Evolutionary conservation across 1,284 basidiomycete species (phyloP).

Genomic region (Leccinum pachyderme): DNA sequence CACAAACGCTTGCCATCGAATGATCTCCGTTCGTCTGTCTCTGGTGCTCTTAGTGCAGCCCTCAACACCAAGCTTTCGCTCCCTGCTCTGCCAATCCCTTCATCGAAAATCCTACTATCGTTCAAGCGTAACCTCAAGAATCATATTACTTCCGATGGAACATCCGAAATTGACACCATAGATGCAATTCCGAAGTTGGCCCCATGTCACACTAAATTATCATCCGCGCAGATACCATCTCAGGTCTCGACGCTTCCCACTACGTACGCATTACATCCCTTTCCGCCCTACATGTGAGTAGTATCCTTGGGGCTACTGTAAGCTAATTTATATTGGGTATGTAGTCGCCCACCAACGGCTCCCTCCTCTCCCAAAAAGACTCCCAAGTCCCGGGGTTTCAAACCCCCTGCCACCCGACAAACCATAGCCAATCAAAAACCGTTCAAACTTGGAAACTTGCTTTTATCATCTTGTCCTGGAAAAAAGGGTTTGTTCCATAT

Average conservation of each 20-base stretch:
- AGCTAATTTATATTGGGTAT: not conserved
- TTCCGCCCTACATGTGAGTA: slow-evolving; percentile 20
- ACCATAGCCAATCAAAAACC: slow-evolving; percentile 6
- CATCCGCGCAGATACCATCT: not conserved
- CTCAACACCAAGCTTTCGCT: slow-evolving; percentile 39
- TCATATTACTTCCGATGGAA: not conserved
- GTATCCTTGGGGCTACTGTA: not conserved
- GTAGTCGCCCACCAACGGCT: slow-evolving; percentile 20
- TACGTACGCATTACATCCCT: slow-evolving; percentile 19
- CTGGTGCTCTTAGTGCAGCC: slow-evolving; percentile 45
- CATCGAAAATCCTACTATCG: slow-evolving; percentile 22
- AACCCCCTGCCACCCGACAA: slow-evolving; percentile 5
- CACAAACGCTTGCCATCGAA: slow-evolving; percentile 25
- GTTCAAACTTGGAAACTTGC: slow-evolving; percentile 77
- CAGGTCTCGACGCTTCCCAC: slow-evolving; percentile 9
- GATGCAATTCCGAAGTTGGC: not conserved
- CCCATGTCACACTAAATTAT: slow-evolving; percentile 1
- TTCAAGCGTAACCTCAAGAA: slow-evolving; percentile 24
- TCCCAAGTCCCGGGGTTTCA: slow-evolving; percentile 14
- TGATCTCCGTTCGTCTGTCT: slow-evolving; percentile 35
- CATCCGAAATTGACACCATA: not conserved
- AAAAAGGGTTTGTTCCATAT: slow-evolving; percentile 68
- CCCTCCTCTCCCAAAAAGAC: slow-evolving; percentile 19
- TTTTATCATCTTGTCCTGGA: slow-evolving; percentile 91
- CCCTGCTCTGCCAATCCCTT: slow-evolving; percentile 18